phyloP scores from a whole-genome alignment of 2,329 filamentous ascomycete genomes.

The Colletotrichum sp. region DNA sequence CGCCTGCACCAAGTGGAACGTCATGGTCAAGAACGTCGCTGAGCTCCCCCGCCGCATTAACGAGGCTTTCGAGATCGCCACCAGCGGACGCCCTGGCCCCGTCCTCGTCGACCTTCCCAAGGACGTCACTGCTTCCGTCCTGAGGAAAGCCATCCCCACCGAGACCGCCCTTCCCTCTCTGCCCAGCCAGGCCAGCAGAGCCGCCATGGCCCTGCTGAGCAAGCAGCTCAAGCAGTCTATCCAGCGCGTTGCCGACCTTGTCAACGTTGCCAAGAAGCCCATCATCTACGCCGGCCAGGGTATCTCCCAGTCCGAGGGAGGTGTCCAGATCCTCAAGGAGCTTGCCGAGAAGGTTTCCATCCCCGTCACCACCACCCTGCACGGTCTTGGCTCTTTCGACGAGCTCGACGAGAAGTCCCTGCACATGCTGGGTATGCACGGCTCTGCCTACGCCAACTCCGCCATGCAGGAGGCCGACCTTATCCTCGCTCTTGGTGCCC shows the following conservation, averaged over 20 bases:
- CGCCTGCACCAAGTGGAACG: constrained; percentile 98
- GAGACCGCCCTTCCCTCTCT: constrained; percentile 76
- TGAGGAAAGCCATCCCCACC: constrained; percentile 83
- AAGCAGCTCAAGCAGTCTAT: constrained; percentile 78
- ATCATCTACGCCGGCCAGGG: constrained; percentile 95
- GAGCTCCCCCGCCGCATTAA: constrained; percentile 94
- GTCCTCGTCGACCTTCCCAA: constrained; percentile 96
- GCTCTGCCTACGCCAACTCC: constrained; percentile 96
- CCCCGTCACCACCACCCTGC: constrained; percentile 94
- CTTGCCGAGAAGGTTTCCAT: constrained; percentile 91
- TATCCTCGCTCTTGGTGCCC: constrained; percentile 90
- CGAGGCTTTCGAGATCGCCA: constrained; percentile 98
- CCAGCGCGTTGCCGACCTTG: constrained; percentile 76
- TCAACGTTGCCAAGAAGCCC: constrained; percentile 92
- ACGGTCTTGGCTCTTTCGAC: constrained; percentile 90
- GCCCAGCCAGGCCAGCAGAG: constrained; percentile 85
- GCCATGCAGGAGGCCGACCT: constrained; percentile 96
- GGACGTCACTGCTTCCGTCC: constrained; percentile 87
- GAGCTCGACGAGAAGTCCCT: constrained; percentile 93
- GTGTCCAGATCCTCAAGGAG: constrained; percentile 79
- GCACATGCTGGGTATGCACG: constrained; percentile 99
- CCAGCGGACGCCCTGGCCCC: constrained; percentile 89
- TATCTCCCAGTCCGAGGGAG: constrained; percentile 79
- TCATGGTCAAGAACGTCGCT: constrained; percentile 95
- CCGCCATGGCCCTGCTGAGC: constrained; percentile 74